A percentile compares a stretch with the other conserved stretches of the same genome.
These are phyloP conservation scores for Myxozyma udenii DNA, from an alignment of 805 yeast species.

Conservation along the genomic window DNA sequence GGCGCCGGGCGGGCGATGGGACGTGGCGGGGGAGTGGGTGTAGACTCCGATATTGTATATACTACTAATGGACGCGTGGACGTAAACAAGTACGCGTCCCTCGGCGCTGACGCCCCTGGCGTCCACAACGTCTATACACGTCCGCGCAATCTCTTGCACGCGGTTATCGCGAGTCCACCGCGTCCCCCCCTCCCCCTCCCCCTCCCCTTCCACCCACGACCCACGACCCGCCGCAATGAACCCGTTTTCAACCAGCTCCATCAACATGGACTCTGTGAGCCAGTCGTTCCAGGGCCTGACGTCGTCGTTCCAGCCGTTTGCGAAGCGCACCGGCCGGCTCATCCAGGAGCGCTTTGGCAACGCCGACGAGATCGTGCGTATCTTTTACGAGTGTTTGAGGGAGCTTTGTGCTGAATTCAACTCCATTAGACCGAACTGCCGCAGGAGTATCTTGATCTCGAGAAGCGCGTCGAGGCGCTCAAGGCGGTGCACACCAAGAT, in stretches of 20 bases:
- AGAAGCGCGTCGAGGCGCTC: conserved; percentile 68
- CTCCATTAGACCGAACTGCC: conserved; percentile 64
- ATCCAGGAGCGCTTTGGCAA: conserved; percentile 78
- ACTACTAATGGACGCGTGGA: neutral
- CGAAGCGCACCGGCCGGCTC: conserved; percentile 74
- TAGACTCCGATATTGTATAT: neutral
- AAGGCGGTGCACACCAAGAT: conserved; percentile 62
- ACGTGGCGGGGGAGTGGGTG: conserved; percentile 70
- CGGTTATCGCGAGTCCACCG: no score
- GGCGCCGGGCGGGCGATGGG: conserved; percentile 94
- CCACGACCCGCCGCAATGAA: conserved; percentile 16
- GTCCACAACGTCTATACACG: no score
- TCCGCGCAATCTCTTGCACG: no score
- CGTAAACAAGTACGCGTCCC: neutral
- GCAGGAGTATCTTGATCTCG: conserved; percentile 72
- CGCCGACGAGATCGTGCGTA: conserved; percentile 60
- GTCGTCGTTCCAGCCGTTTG: conserved; percentile 61
- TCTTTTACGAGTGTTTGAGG: neutral
- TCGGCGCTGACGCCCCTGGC: no score
- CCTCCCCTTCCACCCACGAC: no score
- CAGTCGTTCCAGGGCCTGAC: conserved; percentile 42
- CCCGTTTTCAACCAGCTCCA: conserved; percentile 12
- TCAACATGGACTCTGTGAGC: conserved; percentile 37
- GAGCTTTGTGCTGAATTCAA: neutral
- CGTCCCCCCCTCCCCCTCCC: no score